Evolutionary conservation across 2,329 filamentous ascomycete genomes (phyloP), one percentile per base, ranked within the genome.

Genomic region (Sporothrix euskadiensis): DNA sequence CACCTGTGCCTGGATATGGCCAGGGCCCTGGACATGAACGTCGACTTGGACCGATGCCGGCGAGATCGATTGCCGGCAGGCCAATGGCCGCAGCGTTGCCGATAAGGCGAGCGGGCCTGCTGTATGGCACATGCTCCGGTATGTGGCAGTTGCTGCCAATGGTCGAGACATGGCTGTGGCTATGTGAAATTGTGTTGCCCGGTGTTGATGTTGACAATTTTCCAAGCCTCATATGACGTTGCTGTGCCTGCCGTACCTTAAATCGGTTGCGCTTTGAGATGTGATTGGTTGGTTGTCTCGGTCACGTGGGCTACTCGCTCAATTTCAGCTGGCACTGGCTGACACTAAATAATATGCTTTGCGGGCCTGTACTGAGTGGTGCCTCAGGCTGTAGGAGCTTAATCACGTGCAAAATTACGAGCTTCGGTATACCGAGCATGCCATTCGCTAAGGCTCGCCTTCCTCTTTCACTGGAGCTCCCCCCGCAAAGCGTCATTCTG

Each of bases 401-500:
- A 30, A 69, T 69, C 66, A 69, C 66, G 66, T 69, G 66, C 44
- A 22, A 69, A 35, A 30, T 71, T 69, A 49, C 59, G 41, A 35
- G 19, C 30, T 56, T 41, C 65, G 63, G 16, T 65, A 73, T 73
- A 66, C 73, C 22, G 32, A 71, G 71, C 73, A 59, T 65, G 59
- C 52, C 65, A 75, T 75, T 75, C 74, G 74, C 68, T 59, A 35
- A 49, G 44, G 44, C 44, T 49, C 14, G 14, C 44, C 41, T 44
- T 49, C 14, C 44, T 19, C 14, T 19, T 49, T 49, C 44, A 49
- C 44, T 49, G 61, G 12, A 32, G 44, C 44, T 22, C 22, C 22
- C 69, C 47, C 56, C 41, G 30, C 49, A 49, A 44, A 49, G 44
- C 44, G 14, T 49, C 44, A 49, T 49, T 49, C 16, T 65, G 54